Conservation (phyloP, 805 yeast genomes). For the Pichia nanzhaoensis region DNA sequence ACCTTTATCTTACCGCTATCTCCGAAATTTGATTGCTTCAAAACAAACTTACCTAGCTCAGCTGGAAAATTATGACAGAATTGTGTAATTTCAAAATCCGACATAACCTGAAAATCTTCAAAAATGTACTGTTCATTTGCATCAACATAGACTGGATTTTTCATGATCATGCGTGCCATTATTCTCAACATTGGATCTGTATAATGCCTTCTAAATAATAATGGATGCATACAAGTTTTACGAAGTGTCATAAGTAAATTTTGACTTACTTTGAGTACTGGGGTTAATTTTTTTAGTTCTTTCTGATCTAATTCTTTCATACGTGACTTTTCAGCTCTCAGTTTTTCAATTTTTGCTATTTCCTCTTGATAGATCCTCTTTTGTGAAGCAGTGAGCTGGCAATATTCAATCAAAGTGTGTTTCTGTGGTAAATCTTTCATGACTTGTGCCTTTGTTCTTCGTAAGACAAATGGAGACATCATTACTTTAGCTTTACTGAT, state of each 20-base stretch:
- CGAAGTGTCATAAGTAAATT: conserved; percentile 84
- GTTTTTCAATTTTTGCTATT: conserved; percentile 38
- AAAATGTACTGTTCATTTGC: conserved; percentile 73
- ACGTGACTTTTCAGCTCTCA: conserved; percentile 38
- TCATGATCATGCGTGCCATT: conserved; percentile 77
- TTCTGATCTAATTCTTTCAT: conserved; percentile 31
- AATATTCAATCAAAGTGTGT: conserved; percentile 52
- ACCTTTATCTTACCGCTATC: conserved; percentile 70
- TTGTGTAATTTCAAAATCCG: conserved; percentile 78
- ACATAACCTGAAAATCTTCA: conserved; percentile 95
- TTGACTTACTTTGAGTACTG: conserved; percentile 26
- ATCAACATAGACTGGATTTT: conserved; percentile 66
- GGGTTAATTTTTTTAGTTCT: conserved; percentile 31
- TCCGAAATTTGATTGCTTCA: conserved; percentile 46
- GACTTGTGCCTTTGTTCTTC: conserved; percentile 90
- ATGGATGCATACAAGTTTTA: conserved; percentile 90
- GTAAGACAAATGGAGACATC: conserved; percentile 96
- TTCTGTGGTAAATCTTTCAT: conserved; percentile 83
- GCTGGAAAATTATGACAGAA: conserved; percentile 67
- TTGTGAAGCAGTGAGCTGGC: conserved; percentile 57
- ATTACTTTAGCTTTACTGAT: conserved; percentile 89
- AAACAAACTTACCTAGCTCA: conserved; percentile 47
- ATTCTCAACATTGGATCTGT: conserved; percentile 44
- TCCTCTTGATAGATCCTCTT: conserved; percentile 53
- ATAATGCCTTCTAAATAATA: conserved; percentile 66